Evolutionary conservation across 208 protist species (phyloP).

Genomic region (Trypanosoma congolense): DNA sequence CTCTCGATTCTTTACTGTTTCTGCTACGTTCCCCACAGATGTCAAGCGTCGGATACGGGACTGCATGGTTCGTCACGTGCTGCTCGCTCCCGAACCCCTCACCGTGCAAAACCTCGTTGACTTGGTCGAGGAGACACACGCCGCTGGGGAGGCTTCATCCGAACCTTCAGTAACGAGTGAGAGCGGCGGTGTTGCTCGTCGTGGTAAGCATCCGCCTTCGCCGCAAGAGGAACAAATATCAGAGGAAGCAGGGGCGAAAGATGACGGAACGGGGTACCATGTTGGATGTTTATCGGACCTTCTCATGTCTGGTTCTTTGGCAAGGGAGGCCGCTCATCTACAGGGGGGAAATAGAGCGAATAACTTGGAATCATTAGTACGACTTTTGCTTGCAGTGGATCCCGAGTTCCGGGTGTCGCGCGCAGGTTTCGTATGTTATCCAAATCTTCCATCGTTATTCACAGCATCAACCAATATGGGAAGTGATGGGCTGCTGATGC

Average conservation of each 20-base stretch:
- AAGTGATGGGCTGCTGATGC: conserved; percentile 11
- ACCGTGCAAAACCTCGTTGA: conserved; percentile 20
- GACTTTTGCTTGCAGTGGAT: conserved; percentile 47
- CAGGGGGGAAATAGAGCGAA: not conserved
- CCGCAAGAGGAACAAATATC: too few species aligned
- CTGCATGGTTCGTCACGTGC: conserved; percentile 33
- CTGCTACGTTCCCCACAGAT: conserved; percentile 5
- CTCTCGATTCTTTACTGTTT: not conserved
- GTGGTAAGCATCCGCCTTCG: too few species aligned
- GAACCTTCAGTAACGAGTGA: too few species aligned
- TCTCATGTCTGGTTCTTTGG: too few species aligned
- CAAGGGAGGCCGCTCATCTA: too few species aligned
- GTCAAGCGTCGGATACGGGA: conserved; percentile 34
- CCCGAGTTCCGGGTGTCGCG: conserved; percentile 50
- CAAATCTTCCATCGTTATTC: conserved; percentile 47
- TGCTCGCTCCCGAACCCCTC: conserved; percentile 39
- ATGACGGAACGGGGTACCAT: too few species aligned
- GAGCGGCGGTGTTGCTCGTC: too few species aligned
- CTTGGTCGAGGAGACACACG: conserved; percentile 1
- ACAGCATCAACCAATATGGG: conserved; percentile 21
- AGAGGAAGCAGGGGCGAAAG: too few species aligned
- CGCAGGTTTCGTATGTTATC: conserved; percentile 50
- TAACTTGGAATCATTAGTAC: conserved; percentile 29
- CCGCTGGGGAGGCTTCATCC: too few species aligned
- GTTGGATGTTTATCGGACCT: too few species aligned